Conservation (phyloP, 192 early-diverging fungal genomes). For the Rhizoclosmatium globosum region DNA sequence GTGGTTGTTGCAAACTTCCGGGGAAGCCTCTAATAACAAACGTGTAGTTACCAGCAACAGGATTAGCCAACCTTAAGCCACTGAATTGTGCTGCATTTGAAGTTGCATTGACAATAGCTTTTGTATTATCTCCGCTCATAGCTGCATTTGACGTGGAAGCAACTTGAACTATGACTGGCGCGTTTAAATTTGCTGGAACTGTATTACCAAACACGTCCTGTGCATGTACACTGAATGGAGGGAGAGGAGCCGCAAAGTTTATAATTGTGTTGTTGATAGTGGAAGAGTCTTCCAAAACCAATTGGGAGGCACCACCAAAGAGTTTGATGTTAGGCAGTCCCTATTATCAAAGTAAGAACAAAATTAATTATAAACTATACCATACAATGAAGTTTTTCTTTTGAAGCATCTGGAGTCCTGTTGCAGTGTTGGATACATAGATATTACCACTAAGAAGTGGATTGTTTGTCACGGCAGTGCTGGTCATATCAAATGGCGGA, state of each 20-base stretch:
- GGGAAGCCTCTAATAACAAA: not conserved
- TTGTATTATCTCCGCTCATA: constrained; percentile 4
- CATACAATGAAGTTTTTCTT: not conserved
- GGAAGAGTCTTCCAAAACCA: not conserved
- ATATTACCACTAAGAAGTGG: not conserved
- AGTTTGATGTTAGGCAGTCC: constrained; percentile 4
- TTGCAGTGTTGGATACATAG: not conserved
- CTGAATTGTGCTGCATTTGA: not conserved
- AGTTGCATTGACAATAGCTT: constrained; percentile 12
- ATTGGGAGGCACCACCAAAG: not conserved
- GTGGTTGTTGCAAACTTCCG: not conserved
- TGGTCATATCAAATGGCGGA: not conserved
- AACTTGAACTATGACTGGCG: constrained; percentile 3
- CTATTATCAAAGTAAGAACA: not conserved
- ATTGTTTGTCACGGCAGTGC: not conserved
- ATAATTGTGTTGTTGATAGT: constrained; percentile 13
- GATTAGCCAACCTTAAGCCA: not conserved
- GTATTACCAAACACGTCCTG: constrained; percentile 13
- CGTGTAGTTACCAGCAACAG: not conserved
- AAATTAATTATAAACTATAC: not conserved
- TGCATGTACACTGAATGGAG: not conserved
- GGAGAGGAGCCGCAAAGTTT: constrained; percentile 14
- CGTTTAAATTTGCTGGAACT: not conserved
- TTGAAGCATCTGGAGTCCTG: not conserved
- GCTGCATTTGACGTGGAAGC: not conserved